Evolutionary conservation across 345 rosid species (phyloP), one percentile per base, ranked within the genome.

Genomic region (Rhizophora mangle): DNA sequence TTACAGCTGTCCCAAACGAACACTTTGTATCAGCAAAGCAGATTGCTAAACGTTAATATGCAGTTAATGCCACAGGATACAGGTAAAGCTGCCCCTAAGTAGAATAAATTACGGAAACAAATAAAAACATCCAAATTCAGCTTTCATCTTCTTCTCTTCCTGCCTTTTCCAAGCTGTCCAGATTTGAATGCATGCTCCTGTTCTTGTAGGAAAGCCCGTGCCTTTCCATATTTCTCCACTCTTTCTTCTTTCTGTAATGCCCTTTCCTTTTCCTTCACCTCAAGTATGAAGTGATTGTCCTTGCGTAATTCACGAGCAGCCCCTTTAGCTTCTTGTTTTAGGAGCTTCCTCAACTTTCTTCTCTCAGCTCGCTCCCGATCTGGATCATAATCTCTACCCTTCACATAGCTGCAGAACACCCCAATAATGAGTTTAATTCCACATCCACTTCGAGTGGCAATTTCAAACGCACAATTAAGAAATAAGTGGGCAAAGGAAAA

Each of bases 361-460:
- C 56, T 58, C 65, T 95, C 99, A 0, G 82, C 91, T 62, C 91
- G 79, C 43, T 84, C 82, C 13, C 93, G 85, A 67, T 95, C 99
- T 52, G 96, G 99, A 81, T 92, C 99, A 22, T 92, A 92, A 81
- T 95, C 98, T 78, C 92, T 88, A 46, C 91, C 94, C 84, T 82
- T 87, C 16, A 76, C 89, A 79, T 80, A 95, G 86, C 98, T 95
- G 91, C 88, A 85, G 39, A 75, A 81, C 49, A 69, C 6, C 34
- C 60, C 27, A 29, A 19, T 72, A 32, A 74, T 69, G 59, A 68
- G 62, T 64, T 60, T 30, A 63, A 15, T 27, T 16, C 69, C 51
- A 29, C 43, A 37, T 8, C 10, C 43, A 43, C 1, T 11, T 13
- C 49, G 3, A 13, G 1, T 43, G 3, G 19, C 49, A 43, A 43